A percentile compares a stretch with the other conserved stretches of the same genome.
Evolutionary conservation across 2,329 filamentous ascomycete genomes (phyloP).

Genomic region (Rhinocladiella mackenziei): DNA sequence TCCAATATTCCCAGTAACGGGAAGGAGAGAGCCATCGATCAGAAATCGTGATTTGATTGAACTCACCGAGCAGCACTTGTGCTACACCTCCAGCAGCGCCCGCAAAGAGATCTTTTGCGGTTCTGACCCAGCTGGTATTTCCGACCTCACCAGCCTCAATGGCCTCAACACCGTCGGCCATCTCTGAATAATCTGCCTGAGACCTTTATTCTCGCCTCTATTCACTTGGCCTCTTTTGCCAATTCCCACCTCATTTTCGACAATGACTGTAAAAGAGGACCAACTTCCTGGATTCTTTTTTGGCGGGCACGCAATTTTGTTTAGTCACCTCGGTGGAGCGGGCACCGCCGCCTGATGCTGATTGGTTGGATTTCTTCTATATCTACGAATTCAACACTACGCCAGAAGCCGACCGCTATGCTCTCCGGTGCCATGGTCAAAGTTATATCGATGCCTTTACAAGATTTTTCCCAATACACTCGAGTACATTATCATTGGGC

Average conservation of each 20-base stretch:
- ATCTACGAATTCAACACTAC: not conserved
- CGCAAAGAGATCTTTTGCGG: slow-evolving; percentile 83
- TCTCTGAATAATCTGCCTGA: slow-evolving; percentile 5
- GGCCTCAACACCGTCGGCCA: slow-evolving; percentile 18
- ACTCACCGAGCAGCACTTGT: slow-evolving; percentile 85
- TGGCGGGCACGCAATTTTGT: slow-evolving; percentile 12
- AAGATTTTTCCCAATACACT: too few species aligned
- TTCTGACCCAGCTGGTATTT: slow-evolving; percentile 50
- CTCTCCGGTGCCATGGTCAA: too few species aligned
- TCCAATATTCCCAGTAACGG: too few species aligned
- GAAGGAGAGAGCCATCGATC: too few species aligned
- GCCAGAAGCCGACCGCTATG: too few species aligned
- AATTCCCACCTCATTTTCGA: not conserved
- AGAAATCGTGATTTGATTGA: not conserved
- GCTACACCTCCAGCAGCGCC: slow-evolving; percentile 89
- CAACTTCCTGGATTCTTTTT: not conserved
- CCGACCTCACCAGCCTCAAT: slow-evolving; percentile 27
- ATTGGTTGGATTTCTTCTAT: slow-evolving; percentile 2
- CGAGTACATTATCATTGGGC: too few species aligned
- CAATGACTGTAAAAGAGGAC: not conserved
- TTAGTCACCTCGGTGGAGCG: not conserved
- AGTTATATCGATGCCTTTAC: too few species aligned
- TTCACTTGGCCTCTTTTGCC: not conserved
- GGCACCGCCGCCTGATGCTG: slow-evolving; percentile 1
- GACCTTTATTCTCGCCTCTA: slow-evolving; percentile 7